These are phyloP conservation scores for Gnomoniopsis smithogilvyi DNA, from an alignment of 2,329 filamentous ascomycete genomes.

Conservation along the genomic window DNA sequence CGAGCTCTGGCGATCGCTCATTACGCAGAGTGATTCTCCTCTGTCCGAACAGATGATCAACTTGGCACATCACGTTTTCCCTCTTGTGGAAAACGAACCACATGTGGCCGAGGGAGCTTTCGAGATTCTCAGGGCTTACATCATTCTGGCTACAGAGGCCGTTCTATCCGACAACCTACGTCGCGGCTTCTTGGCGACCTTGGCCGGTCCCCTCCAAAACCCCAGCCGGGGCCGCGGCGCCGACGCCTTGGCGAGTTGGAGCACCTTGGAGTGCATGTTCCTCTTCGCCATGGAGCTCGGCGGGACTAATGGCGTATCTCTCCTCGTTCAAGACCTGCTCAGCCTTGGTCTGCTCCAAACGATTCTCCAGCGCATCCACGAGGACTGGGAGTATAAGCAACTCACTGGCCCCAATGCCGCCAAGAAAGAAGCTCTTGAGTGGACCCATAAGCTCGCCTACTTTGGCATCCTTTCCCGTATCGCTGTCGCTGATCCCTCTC, in stretches of 20 bases:
- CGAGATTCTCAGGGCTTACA: constrained; percentile 66
- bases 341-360: constrained; percentile 60
- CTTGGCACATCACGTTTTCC: constrained; percentile 61
- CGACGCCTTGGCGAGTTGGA: constrained; percentile 40
- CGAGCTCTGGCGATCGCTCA: constrained; percentile 79
- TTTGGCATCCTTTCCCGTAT: constrained; percentile 79
- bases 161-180: constrained; percentile 57
- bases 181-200: constrained; percentile 45
- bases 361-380: constrained; percentile 63
- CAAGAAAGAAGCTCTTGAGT: constrained; percentile 57
- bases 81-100: constrained; percentile 63
- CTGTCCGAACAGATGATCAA: constrained; percentile 59
- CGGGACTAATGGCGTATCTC: constrained; percentile 55
- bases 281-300: constrained; percentile 61
- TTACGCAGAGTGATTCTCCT: constrained; percentile 63
- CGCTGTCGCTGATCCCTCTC: constrained; percentile 65
- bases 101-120: constrained; percentile 61
- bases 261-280: constrained; percentile 63
- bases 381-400: constrained; percentile 71
- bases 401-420: constrained; percentile 77
- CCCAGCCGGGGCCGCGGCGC: constrained; percentile 8
- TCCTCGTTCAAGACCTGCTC: constrained; percentile 65
- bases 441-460: constrained; percentile 55
- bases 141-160: constrained; percentile 65
- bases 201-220: constrained; percentile 29